Evolutionary conservation across 192 early-diverging fungal species (phyloP), one percentile per base, ranked within the genome.

Genomic region (Obelidium mucronatum): DNA sequence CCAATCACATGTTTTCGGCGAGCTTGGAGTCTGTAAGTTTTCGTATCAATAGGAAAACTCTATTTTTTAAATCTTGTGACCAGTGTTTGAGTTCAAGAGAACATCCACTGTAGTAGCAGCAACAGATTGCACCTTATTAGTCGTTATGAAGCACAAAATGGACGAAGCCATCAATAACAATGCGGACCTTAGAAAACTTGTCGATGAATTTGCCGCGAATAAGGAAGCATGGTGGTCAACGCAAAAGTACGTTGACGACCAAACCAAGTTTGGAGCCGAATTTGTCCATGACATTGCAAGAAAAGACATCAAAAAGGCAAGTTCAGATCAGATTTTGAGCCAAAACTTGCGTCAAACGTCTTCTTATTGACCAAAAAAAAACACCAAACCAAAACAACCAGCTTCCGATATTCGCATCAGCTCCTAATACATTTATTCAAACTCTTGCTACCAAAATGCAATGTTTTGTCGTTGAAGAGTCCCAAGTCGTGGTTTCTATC

Each of bases 211-310:
- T 53, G 53, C 65, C 26, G 64, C 53, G 24, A 24, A 62, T 33
- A 78, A 80, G 28, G 40, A 62, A 15, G 54, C 30, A n/a, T 79
- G 74, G 76, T 80, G 76, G 80, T 34, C 58, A 39, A 40, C 66
- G 22, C 78, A 79, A 67, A 28, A 59, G 65, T 68, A 55, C 34
- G 37, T 53, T 24, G 42, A 66, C 26, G 67, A 69, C 24, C 42
- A 31, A 31, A 69, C 67, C 28, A 69, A 79, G n/a, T 86, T 86
- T 77, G 85, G 85, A 33, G 75, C 85, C 28, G 85, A 86, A 68
- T 86, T 86, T 59, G 61, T 78, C n/a, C 42, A 73, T 39, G 79
- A 81, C 51, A 79, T 86, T 65, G 85, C 80, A 11, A 19, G 78
- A 33, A 48, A 81, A 65, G 81, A 84, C 44, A 37, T 86, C 35